A percentile compares a stretch with the other conserved stretches of the same genome.
These are phyloP conservation scores for Lentinula boryana DNA, from an alignment of 768 basidiomycete species.

Conservation along the genomic window DNA sequence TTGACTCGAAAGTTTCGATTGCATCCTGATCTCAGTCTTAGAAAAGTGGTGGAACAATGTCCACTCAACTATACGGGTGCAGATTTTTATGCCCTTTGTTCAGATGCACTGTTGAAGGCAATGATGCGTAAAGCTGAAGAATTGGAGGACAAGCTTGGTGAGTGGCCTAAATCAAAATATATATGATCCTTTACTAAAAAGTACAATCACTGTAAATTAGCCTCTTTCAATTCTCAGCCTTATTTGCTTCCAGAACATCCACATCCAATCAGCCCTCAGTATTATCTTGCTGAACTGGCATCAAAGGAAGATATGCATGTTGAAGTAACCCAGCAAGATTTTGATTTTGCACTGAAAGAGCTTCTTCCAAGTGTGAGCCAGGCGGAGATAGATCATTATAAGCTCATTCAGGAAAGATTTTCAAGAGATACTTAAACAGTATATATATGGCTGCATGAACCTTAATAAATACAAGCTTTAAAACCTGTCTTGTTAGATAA, in stretches of 20 bases:
- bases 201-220: conserved; percentile 16
- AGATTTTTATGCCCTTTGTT: conserved; percentile 96
- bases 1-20: conserved; percentile 90
- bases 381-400: conserved; percentile 83
- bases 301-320: conserved; percentile 63
- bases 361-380: conserved; percentile 80
- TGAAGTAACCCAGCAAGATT: conserved; percentile 71
- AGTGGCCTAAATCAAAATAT: conserved; percentile 10
- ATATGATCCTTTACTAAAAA: neutral
- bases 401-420: conserved; percentile 63
- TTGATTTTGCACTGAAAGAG: conserved; percentile 62
- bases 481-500: too few species aligned
- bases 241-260: conserved; percentile 40
- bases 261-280: conserved; percentile 77
- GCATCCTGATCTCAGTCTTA: conserved; percentile 59
- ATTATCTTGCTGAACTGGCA: conserved; percentile 84
- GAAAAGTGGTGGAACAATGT: conserved; percentile 60
- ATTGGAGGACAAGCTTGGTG: conserved; percentile 73
- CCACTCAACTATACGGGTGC: conserved; percentile 96
- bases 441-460: neutral
- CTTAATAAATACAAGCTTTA: too few species aligned
- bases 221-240: conserved; percentile 40
- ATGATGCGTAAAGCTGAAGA: conserved; percentile 84
- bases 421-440: conserved; percentile 24
- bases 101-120: conserved; percentile 92